Conservation (phyloP, 164 flowering plant genomes). For the Chloranthus sessilifolius region DNA sequence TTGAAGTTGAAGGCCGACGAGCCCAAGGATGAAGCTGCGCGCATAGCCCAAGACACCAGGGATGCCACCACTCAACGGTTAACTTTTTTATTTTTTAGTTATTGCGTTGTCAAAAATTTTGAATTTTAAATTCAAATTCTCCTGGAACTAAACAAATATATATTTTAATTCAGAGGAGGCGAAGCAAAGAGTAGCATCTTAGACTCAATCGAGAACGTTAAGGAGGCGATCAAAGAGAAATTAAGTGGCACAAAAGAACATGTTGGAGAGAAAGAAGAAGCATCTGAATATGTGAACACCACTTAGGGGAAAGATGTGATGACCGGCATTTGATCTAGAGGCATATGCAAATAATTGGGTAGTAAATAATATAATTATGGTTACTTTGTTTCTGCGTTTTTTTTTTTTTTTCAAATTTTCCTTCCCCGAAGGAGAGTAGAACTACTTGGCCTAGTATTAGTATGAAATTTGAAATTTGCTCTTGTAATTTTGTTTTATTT, state of each 20-base stretch:
- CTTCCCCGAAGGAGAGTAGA: no score
- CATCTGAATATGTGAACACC: no score
- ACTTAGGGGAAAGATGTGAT: no score
- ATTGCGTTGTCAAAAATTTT: not conserved
- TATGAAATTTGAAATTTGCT: no score
- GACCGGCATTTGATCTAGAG: no score
- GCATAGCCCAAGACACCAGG: not conserved
- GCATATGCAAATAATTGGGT: no score
- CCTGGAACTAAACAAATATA: not conserved
- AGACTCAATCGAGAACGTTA: slow-evolving; percentile 22
- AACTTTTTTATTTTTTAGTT: not conserved
- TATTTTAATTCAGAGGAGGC: slow-evolving; percentile 12
- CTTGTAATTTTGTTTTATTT: no score
- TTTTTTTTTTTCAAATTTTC: no score
- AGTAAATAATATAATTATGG: no score
- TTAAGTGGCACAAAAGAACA: slow-evolving; percentile 19
- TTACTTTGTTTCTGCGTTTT: no score
- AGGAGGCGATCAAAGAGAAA: slow-evolving; percentile 33
- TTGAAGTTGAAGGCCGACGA: slow-evolving; percentile 30
- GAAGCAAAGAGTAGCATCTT: slow-evolving; percentile 22
- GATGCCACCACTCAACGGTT: slow-evolving; percentile 19
- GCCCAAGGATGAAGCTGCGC: slow-evolving; percentile 11
- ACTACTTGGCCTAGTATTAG: no score
- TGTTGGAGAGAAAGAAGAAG: slow-evolving; percentile 2
- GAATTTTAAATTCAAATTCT: not conserved